Base-by-base conservation (phyloP, 768 basidiomycete genomes). In the Cantharellus cinnabarinus region DNA sequence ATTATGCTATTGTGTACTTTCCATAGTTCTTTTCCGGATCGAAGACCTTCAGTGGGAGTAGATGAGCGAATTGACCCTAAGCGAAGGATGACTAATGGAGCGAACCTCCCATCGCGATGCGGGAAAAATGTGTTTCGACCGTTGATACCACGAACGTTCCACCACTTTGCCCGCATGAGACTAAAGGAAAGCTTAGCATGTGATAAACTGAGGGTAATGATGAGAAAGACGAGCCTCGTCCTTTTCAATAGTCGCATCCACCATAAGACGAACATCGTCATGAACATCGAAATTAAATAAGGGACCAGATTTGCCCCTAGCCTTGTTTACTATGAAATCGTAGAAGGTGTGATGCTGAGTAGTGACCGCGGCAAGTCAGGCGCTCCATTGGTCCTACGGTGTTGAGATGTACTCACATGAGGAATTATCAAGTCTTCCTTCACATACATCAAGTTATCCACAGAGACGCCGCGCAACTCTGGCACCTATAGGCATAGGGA, bases 361-460 rank as follows among this genome's bases (percentile, higher is more conserved):
- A 38, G 56, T 10, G 37, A 59, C 29, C 2, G 48, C 4, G 4
- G 3, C 4, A 35, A 29, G 41, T 5, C 42, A 37, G 34, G 54
- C 50, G 20, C 37, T 29, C 40, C 55, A 57, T 54, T n/a, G 41
- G n/a, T 35, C 42, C 20, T 10, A 10, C 15, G 14, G 37, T 50
- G 2, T 34, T 3, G 41, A 61, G 42, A 54, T 2, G 7, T 5
- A 70, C 83, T 51, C 70, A 90, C 93, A 66, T 93, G 90, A 14
- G 95, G 95, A 66, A 99, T 90, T 63, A 99, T 93, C 57, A 99
- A 74, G 67, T 99, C 95, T 74, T 99, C 95, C 79, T 97, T 97
- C 71, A 99, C 79, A 71, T 98, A 99, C 93, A 98, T 98, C 42
- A 99, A 71, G 68, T 98, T 99, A 70, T 99, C 95, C 20, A 87